phyloP scores from a whole-genome alignment of 2,329 filamentous ascomycete genomes.

The Xylariomycetidae sp. region DNA sequence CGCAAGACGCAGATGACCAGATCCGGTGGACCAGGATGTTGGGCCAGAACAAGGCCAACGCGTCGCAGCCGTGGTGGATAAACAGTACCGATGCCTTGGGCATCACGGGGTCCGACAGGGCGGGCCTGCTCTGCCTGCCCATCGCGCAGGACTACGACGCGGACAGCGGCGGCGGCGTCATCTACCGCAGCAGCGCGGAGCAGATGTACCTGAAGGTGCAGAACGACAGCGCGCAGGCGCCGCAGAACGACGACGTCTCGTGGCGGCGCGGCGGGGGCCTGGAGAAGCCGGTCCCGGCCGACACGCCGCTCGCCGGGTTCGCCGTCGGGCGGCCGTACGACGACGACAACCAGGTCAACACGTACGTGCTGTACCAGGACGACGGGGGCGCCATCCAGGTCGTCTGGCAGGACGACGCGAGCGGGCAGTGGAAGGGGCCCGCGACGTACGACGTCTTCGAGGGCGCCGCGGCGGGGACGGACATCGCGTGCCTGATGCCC shows the following conservation, averaged over 20 bases:
- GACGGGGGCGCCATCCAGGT: conserved; percentile 12
- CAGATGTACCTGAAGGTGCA: conserved; percentile 13
- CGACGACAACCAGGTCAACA: conserved; percentile 15
- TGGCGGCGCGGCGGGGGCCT: conserved; percentile 14
- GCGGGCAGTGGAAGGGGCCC: conserved; percentile 17
- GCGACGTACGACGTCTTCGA: conserved; percentile 14
- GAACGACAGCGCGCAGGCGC: conserved; percentile 8
- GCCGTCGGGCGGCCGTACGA: conserved; percentile 17
- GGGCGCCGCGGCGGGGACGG: conserved; percentile 11
- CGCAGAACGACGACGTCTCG: conserved; percentile 6
- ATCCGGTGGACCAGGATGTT: conserved; percentile 16
- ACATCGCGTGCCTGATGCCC: conserved; percentile 17
- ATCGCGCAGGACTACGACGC: conserved; percentile 7
- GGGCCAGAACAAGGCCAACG: conserved; percentile 10
- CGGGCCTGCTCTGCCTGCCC: conserved; percentile 11
- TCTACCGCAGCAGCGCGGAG: conserved; percentile 14
- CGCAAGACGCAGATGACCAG: conserved; percentile 15
- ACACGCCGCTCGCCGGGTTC: conserved; percentile 16
- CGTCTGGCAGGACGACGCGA: conserved; percentile 18
- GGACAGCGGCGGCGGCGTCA: conserved; percentile 12
- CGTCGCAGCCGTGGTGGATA: conserved; percentile 15
- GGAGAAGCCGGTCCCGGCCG: conserved; percentile 10
- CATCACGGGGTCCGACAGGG: conserved; percentile 8
- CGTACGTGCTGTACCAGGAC: conserved; percentile 19
- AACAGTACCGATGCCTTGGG: conserved; percentile 13